Evolutionary conservation across 2,329 filamentous ascomycete species (phyloP), one percentile per base, ranked within the genome.

Genomic region (Phaeosphaeriaceae sp.): DNA sequence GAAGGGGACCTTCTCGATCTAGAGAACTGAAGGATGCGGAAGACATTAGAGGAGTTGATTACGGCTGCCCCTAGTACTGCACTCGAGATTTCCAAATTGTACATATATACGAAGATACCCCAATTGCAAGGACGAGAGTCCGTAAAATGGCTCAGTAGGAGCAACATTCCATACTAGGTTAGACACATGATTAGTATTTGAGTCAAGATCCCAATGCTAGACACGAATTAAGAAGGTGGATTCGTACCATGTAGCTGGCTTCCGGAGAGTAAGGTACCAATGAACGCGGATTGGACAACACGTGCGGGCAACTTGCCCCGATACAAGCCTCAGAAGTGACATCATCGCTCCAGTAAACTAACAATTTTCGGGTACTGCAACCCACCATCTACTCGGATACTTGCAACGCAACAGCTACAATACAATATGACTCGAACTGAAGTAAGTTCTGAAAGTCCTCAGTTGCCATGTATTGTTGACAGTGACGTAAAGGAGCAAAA

Each of bases 1-100:
- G 0, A 84, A 73, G 52, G 74, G 70, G 2, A 67, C 66, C 22
- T 76, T 69, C 48, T 57, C 51, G 27, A 54, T 52, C 9, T 49
- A 51, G 31, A 25, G 59, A 55, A 15, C 36, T 54, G 11, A 49
- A 50, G n/a, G 4, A 11, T 19, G 9, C 20, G 11, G 41, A 20
- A 20, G n/a, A 20, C 13, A 13, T 36, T 5, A 3, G 31, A 36
- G 31, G 31, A 36, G 13, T 36, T 36, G 3, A 11, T 7, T 3
- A 15, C 9, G 11, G n/a, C n/a, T 3, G 3, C 31, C 3, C 7
- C 31, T 36, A 3, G 31, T 7, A 11, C 9, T 13, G 31, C 3
- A 15, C 31, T 3, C 13, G 6, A 15, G 13, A 36, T 15, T 36
- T 36, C 13, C 6, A 3, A 36, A 36, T 36, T 36, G 31, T 36